Evolutionary conservation across 2,329 filamentous ascomycete genomes (phyloP), one percentile per base, ranked within the genome.

Genomic region (Fusarium sulawesiense): DNA sequence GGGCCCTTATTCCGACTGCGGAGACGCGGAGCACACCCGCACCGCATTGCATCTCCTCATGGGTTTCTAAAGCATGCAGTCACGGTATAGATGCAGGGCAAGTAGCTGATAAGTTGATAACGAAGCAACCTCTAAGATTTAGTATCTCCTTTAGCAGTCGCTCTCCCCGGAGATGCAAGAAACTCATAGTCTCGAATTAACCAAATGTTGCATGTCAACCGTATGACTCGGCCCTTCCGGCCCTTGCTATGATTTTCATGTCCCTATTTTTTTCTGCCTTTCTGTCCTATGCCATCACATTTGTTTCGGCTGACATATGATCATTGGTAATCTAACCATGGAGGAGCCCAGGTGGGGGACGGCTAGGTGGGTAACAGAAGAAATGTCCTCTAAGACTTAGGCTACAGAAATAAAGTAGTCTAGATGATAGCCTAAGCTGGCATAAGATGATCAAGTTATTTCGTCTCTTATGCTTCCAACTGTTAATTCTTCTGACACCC

Each of bases 1-100:
- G 20, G 25, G 60, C 45, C 30, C 59, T 71, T 60, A 67, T 76
- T 73, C 73, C 73, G 73, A 75, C 70, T 71, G 71, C 73, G 73
- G 73, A 75, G 73, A 60, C 70, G 72, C 72, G 70, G 73, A 75
- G 70, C 34, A 73, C 63, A 57, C 61, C 64, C 32, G 55, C 27
- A 49, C 66, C 64, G 60, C 67, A 72, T 64, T 59, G 42, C 41
- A 42, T 67, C 66, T 49, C 57, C 56, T 68, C 60, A 71, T 56
- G 68, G 70, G 61, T 45, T 61, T 53, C 49, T n/a, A 41, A 56
- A 66, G 23, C 37, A 68, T 68, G 44, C 61, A 51, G 56, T 34
- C 55, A 48, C n/a, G 46, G 32, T 41, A 20, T 29, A 51, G 18
- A 41, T 41, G 49, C n/a, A 16, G 30, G 30, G 57, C 37, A 51